Percentiles rank a stretch among this genome's conserved stretches.
phyloP scores from a whole-genome alignment of 768 basidiomycete genomes.

The Lentinula raphanica region DNA sequence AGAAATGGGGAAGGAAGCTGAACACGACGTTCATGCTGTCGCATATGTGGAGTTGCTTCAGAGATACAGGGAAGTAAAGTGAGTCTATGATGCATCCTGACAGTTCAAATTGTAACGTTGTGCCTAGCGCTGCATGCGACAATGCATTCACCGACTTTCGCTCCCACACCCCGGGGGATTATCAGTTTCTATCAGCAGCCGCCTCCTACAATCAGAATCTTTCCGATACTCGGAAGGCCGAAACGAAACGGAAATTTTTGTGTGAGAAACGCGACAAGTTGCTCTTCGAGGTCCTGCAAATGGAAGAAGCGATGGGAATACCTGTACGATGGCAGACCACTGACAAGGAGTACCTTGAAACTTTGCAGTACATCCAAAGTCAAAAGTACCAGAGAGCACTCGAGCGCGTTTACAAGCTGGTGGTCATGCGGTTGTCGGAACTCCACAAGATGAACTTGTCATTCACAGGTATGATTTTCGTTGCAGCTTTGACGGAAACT shows the following conservation, averaged over 20 bases:
- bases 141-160: too few species aligned
- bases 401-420: constrained; percentile 26
- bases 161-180: constrained; percentile 11
- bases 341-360: constrained; percentile 17
- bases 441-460: constrained; percentile 32
- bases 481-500: background rate
- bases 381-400: constrained; percentile 24
- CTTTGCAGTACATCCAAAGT: constrained; percentile 11
- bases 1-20: constrained; percentile 19
- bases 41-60: constrained; percentile 27
- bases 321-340: constrained; percentile 19
- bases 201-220: constrained; percentile 11
- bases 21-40: constrained; percentile 21
- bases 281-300: constrained; percentile 12
- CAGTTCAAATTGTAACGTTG: too few species aligned
- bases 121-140: too few species aligned
- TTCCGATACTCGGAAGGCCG: constrained; percentile 16
- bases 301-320: constrained; percentile 22
- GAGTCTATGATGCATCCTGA: constrained; percentile 10
- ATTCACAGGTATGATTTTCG: constrained; percentile 22
- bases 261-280: constrained; percentile 13
- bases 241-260: constrained; percentile 13
- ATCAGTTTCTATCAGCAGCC: constrained; percentile 6
- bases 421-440: constrained; percentile 30
- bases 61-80: constrained; percentile 10